A percentile compares a stretch with the other conserved stretches of the same genome.
Conservation (phyloP, 805 yeast species). For the Kuraishia floccosa region DNA sequence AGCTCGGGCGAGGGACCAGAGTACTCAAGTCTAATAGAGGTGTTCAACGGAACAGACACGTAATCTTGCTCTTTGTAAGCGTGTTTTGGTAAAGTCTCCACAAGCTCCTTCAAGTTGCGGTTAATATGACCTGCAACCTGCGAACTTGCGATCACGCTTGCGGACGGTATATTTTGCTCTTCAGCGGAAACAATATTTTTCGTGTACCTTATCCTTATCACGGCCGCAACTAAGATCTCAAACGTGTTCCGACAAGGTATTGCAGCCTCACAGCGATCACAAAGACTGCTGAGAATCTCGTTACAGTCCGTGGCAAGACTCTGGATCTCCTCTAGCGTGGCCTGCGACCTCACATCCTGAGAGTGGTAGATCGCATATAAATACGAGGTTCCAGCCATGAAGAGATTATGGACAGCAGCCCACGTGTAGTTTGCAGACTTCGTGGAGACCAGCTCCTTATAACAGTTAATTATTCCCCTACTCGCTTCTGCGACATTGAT, state of each 20-base stretch:
- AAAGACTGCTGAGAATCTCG: conserved; percentile 45
- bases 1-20: conserved; percentile 1
- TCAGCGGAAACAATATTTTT: conserved; percentile 15
- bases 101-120: conserved; percentile 25
- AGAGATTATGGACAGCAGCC: conserved; percentile 85
- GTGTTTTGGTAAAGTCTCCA: conserved; percentile 22
- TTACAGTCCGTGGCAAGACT: conserved; percentile 36
- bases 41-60: too few species aligned
- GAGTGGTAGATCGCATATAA: conserved; percentile 68
- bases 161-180: conserved; percentile 14
- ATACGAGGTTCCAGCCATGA: conserved; percentile 83
- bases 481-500: conserved; percentile 50
- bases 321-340: conserved; percentile 38
- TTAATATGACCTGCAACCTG: conserved; percentile 25
- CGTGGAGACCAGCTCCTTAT: conserved; percentile 42
- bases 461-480: conserved; percentile 52
- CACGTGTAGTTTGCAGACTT: conserved; percentile 74
- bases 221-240: conserved; percentile 62
- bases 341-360: conserved; percentile 32
- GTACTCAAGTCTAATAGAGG: neutral
- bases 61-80: too few species aligned
- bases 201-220: conserved; percentile 44
- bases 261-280: conserved; percentile 74
- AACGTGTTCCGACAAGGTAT: conserved; percentile 58
- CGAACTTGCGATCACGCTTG: conserved; percentile 13